A percentile compares a stretch with the other conserved stretches of the same genome.
These are phyloP conservation scores for Cladosporium sphaerospermum DNA, from an alignment of 2,329 filamentous ascomycete species.

Conservation along the genomic window DNA sequence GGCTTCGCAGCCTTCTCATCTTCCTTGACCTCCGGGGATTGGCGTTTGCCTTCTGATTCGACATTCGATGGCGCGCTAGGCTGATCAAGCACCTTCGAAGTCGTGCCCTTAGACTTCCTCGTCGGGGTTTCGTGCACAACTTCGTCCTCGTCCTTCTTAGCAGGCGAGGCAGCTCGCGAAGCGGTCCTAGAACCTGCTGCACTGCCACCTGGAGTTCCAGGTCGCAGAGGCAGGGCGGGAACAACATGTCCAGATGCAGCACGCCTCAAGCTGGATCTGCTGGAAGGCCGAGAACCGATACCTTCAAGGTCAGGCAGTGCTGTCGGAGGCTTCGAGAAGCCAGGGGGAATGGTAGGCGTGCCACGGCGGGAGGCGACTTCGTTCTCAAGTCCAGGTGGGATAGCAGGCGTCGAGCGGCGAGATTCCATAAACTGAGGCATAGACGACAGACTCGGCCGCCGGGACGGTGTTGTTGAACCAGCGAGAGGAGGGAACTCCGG, in stretches of 20 bases:
- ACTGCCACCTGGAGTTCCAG: slow-evolving; percentile 30
- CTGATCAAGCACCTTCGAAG: slow-evolving; percentile 5
- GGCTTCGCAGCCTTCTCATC: slow-evolving; percentile 19
- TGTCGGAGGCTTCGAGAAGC: slow-evolving; percentile 31
- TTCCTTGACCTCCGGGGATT: background rate
- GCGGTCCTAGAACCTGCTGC: slow-evolving; percentile 26
- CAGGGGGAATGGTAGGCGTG: slow-evolving; percentile 42
- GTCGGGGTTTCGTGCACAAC: slow-evolving; percentile 16
- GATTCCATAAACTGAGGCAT: slow-evolving; percentile 24
- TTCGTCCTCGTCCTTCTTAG: slow-evolving; percentile 18
- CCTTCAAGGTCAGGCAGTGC: slow-evolving; percentile 25
- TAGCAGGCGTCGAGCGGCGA: slow-evolving; percentile 29
- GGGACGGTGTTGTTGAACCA: slow-evolving; percentile 16
- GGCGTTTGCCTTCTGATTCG: background rate
- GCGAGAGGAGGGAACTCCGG: slow-evolving; percentile 23
- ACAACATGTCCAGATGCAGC: slow-evolving; percentile 26
- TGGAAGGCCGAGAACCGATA: slow-evolving; percentile 23
- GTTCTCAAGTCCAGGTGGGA: slow-evolving; percentile 32
- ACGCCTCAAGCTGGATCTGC: slow-evolving; percentile 29
- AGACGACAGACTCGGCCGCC: slow-evolving; percentile 21
- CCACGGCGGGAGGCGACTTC: slow-evolving; percentile 32
- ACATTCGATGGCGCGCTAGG: background rate
- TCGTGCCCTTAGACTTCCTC: slow-evolving; percentile 12
- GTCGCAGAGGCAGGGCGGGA: slow-evolving; percentile 36
- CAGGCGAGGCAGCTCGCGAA: slow-evolving; percentile 13